Percentiles rank a stretch among this genome's conserved stretches.
Conservation (phyloP, 768 basidiomycete genomes). For the Albatrellus ellisii region DNA sequence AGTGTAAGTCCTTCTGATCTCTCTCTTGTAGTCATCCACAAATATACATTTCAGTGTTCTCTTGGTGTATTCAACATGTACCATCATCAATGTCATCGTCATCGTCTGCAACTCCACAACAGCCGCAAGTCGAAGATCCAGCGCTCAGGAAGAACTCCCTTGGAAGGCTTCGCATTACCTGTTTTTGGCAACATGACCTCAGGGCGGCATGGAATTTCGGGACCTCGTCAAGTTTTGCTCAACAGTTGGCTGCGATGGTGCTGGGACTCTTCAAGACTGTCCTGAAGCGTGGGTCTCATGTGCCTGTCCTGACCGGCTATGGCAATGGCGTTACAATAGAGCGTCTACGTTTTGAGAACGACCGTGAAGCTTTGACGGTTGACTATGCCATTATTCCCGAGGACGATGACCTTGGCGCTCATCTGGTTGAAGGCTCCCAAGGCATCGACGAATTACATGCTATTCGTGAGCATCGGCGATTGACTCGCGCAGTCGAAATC, state of each 20-base stretch:
- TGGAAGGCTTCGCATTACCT: conserved; percentile 64
- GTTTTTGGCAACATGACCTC: conserved; percentile 93
- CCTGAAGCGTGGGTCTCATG: conserved; percentile 54
- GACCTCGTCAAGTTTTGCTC: conserved; percentile 46
- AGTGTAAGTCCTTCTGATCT: conserved; percentile 31
- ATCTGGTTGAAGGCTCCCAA: conserved; percentile 21
- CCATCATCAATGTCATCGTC: conserved; percentile 15
- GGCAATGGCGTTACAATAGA: conserved; percentile 77
- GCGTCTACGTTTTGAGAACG: conserved; percentile 65
- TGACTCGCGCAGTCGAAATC: conserved; percentile 72
- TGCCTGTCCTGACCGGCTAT: conserved; percentile 66
- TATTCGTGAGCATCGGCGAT: conserved; percentile 50
- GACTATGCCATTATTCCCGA: conserved; percentile 79
- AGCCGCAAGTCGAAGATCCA: conserved; percentile 19
- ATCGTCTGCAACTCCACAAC: conserved; percentile 15
- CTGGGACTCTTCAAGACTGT: conserved; percentile 76
- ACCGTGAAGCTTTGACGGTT: conserved; percentile 69
- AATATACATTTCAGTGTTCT: conserved; percentile 42
- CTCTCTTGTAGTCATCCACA: conserved; percentile 8
- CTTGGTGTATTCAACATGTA: conserved; percentile 84
- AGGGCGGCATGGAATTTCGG: conserved; percentile 77
- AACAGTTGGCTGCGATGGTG: conserved; percentile 80
- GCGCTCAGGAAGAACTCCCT: conserved; percentile 11
- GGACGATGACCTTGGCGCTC: conserved; percentile 36
- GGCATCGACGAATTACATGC: conserved; percentile 54